Percentiles rank a stretch among this genome's conserved stretches.
These are phyloP conservation scores for Berberis thunbergii DNA, from an alignment of 164 flowering plant species.

Conservation along the genomic window DNA sequence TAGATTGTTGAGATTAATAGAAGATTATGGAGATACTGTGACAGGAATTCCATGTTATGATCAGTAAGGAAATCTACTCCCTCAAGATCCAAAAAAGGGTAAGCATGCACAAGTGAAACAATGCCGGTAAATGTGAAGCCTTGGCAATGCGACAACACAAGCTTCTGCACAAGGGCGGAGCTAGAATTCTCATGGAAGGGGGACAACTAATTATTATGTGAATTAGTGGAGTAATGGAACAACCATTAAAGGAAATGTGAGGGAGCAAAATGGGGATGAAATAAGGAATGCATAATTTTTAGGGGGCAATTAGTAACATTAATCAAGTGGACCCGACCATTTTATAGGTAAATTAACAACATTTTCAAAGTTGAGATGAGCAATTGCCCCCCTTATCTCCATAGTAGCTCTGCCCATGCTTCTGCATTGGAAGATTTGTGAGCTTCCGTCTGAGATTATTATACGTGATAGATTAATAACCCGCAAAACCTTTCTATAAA, in stretches of 20 bases:
- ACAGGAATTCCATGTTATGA: slow-evolving; percentile 20
- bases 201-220: too few relatives aligned
- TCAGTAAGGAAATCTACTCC: slow-evolving; percentile 36
- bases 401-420: too few relatives aligned
- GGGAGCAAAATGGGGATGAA: too few relatives aligned
- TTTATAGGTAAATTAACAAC: too few relatives aligned
- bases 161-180: slow-evolving; percentile 4
- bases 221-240: too few relatives aligned
- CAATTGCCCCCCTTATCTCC: too few relatives aligned
- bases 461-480: slow-evolving; percentile 29
- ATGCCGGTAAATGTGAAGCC: slow-evolving; percentile 31
- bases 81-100: slow-evolving; percentile 22
- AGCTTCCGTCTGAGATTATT: slow-evolving; percentile 31
- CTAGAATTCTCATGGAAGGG: too few relatives aligned
- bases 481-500: slow-evolving; percentile 14
- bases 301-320: too few relatives aligned
- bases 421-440: slow-evolving; percentile 29
- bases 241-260: too few relatives aligned
- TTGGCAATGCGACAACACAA: slow-evolving; percentile 23
- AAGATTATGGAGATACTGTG: slow-evolving; percentile 21
- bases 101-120: slow-evolving; percentile 16
- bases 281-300: too few relatives aligned
- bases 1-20: slow-evolving; percentile 30
- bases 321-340: too few relatives aligned
- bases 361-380: too few relatives aligned